Conservation (phyloP, 2,329 filamentous ascomycete genomes). For the Colletotrichum sp. region DNA sequence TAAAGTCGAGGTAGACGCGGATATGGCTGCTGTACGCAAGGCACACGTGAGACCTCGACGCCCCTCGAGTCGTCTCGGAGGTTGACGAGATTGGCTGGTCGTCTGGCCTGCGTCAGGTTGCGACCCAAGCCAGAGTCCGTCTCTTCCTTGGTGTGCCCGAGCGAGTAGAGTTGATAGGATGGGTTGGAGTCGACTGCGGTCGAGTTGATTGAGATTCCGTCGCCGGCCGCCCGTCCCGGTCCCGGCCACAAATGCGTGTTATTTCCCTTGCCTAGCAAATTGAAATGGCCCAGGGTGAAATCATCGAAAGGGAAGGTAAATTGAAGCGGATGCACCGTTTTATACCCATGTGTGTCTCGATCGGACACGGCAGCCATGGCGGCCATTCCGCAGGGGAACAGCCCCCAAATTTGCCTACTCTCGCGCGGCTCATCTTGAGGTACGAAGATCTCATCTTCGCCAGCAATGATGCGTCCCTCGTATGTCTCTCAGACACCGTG, state of each 20-base stretch:
- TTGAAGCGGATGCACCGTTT: constrained; percentile 1
- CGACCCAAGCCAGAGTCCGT: constrained; percentile 17
- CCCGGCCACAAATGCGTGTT: background rate
- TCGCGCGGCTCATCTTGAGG: background rate
- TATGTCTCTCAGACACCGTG: background rate
- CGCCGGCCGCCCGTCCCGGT: background rate
- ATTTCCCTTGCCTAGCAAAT: background rate
- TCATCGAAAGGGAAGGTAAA: background rate
- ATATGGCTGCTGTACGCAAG: constrained; percentile 8
- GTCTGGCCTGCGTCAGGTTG: constrained; percentile 18
- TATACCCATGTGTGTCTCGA: constrained; percentile 1
- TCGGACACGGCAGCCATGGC: background rate
- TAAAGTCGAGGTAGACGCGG: background rate
- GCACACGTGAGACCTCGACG: constrained; percentile 19
- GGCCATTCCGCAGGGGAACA: background rate
- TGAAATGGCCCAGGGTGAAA: background rate
- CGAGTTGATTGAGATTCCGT: background rate
- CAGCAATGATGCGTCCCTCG: background rate
- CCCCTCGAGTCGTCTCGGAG: constrained; percentile 6
- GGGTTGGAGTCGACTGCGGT: background rate
- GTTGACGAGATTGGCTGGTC: constrained; percentile 13
- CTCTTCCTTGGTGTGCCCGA: constrained; percentile 18
- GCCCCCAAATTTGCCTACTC: background rate
- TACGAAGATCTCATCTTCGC: background rate
- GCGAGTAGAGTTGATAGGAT: background rate